A percentile compares a stretch with the other conserved stretches of the same genome.
phyloP scores from a whole-genome alignment of 306 rosid species.

The Begonia peltatifolia region DNA sequence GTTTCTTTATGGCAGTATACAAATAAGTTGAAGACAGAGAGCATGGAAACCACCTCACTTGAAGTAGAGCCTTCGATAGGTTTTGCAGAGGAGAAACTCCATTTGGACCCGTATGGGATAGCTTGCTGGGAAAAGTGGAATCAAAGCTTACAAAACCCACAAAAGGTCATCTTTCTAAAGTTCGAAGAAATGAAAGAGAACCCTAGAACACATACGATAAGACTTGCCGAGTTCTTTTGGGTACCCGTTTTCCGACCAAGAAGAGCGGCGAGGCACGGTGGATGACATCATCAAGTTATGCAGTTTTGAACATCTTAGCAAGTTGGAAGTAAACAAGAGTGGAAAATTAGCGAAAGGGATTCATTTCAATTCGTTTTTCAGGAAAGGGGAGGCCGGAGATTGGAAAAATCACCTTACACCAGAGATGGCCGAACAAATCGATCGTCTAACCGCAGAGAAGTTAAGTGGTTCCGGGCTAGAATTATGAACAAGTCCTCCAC shows the following conservation, averaged over 20 bases:
- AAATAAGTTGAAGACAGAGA: neutral
- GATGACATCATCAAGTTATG: too few relatives aligned
- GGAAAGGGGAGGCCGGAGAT: too few relatives aligned
- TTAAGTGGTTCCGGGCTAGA: too few relatives aligned
- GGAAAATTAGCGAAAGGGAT: too few relatives aligned
- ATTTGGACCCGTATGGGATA: constrained; percentile 10
- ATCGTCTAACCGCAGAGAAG: too few relatives aligned
- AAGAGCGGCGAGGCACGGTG: too few relatives aligned
- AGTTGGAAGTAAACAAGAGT: too few relatives aligned
- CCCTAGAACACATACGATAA: neutral
- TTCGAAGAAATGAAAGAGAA: constrained; percentile 11
- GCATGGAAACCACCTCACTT: neutral
- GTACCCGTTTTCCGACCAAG: neutral
- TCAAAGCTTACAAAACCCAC: constrained; percentile 9
- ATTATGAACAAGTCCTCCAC: too few relatives aligned
- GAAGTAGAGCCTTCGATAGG: constrained; percentile 9
- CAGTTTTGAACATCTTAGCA: too few relatives aligned
- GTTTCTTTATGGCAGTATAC: neutral
- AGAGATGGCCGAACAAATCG: too few relatives aligned
- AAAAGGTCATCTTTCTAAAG: constrained; percentile 5
- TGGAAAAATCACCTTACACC: too few relatives aligned
- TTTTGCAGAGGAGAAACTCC: constrained; percentile 10
- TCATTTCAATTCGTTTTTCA: too few relatives aligned
- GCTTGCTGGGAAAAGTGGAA: constrained; percentile 8
- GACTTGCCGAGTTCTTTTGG: constrained; percentile 10